These are phyloP conservation scores for Boletus rex-veris DNA, from an alignment of 768 basidiomycete species.

Conservation along the genomic window DNA sequence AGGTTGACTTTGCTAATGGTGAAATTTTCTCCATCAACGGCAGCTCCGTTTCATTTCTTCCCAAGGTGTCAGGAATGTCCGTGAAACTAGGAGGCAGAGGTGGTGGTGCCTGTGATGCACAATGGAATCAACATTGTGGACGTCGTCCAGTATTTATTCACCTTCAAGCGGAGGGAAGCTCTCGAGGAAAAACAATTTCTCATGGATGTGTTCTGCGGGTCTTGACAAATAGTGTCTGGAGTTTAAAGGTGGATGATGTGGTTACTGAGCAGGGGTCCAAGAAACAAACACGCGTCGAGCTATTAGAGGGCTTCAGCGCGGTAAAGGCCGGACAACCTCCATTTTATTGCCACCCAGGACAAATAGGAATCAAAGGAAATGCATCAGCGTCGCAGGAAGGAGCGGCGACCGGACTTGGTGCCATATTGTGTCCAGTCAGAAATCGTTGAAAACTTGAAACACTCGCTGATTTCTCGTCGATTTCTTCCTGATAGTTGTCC, in stretches of 20 bases:
- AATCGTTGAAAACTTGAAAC: too few relatives aligned
- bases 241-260: neutral
- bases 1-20: neutral
- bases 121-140: neutral
- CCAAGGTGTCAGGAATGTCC: neutral
- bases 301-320: too few relatives aligned
- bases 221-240: neutral
- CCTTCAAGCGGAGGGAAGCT: neutral
- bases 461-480: too few relatives aligned
- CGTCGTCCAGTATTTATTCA: neutral
- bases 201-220: neutral
- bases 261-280: too few relatives aligned
- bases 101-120: neutral
- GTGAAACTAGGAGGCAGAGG: neutral
- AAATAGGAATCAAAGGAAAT: too few relatives aligned
- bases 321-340: too few relatives aligned
- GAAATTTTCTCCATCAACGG: neutral
- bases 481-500: too few relatives aligned
- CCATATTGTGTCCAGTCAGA: too few relatives aligned
- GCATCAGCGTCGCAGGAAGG: too few relatives aligned
- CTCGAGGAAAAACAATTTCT: neutral
- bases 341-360: too few relatives aligned
- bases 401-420: too few relatives aligned
- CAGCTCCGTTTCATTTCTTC: neutral
- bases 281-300: too few relatives aligned